Conservation (phyloP, 176 grass and related monocot genomes). For the Bonia amplexicaulis region DNA sequence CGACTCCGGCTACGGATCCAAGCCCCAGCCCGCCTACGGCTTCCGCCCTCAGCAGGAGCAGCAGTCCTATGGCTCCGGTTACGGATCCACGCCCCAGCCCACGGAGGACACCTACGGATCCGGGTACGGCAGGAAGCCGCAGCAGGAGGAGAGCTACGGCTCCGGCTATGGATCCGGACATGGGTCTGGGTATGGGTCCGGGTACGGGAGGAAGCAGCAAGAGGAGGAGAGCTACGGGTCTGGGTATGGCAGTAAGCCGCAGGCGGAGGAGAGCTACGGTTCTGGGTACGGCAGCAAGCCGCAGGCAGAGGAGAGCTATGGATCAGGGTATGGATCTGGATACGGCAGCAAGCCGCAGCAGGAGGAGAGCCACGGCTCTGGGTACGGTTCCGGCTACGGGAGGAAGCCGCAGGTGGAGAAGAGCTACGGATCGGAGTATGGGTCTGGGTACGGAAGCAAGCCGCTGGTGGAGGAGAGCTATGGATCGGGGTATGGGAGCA, state of each 20-base stretch:
- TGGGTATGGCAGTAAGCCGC: slow-evolving; percentile 9
- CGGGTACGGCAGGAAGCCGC: slow-evolving; percentile 20
- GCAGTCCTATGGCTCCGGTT: slow-evolving; percentile 28
- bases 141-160: slow-evolving; percentile 30
- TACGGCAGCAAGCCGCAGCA: slow-evolving; percentile 17
- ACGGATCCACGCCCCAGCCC: slow-evolving; percentile 45
- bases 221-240: slow-evolving; percentile 12
- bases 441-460: slow-evolving; percentile 27
- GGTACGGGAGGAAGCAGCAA: background rate
- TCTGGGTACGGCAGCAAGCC: slow-evolving; percentile 30
- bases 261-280: slow-evolving; percentile 27
- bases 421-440: slow-evolving; percentile 33
- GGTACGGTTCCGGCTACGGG: background rate
- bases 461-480: slow-evolving; percentile 7
- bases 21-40: slow-evolving; percentile 46
- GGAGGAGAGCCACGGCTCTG: slow-evolving; percentile 5
- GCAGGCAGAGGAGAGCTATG: slow-evolving; percentile 29
- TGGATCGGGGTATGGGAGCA: slow-evolving; percentile 29
- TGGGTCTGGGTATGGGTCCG: background rate
- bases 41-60: slow-evolving; percentile 46
- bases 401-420: slow-evolving; percentile 26
- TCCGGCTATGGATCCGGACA: slow-evolving; percentile 1
- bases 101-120: slow-evolving; percentile 22
- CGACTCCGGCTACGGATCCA: slow-evolving; percentile 23
- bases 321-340: slow-evolving; percentile 36